These are phyloP conservation scores for Talaromyces islandicus DNA, from an alignment of 2,329 filamentous ascomycete species.

Conservation along the genomic window DNA sequence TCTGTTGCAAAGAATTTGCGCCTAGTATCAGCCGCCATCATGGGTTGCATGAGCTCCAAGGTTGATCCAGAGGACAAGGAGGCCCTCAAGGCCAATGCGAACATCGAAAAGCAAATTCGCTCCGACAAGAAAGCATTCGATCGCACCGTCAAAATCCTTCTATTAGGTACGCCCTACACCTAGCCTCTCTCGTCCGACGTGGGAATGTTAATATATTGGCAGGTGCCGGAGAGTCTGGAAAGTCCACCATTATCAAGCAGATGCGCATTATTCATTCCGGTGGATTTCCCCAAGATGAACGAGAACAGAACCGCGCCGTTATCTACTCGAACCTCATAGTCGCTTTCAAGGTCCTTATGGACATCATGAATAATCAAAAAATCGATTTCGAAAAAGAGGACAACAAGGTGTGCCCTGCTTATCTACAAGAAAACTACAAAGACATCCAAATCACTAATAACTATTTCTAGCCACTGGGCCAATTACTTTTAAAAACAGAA, in stretches of 20 bases:
- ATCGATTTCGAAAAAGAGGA: slow-evolving; percentile 72
- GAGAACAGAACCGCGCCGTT: slow-evolving; percentile 88
- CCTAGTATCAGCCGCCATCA: slow-evolving; percentile 16
- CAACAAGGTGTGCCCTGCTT: slow-evolving; percentile 59
- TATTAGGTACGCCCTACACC: slow-evolving; percentile 63
- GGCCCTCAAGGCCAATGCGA: slow-evolving; percentile 42
- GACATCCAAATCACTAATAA: slow-evolving; percentile 10
- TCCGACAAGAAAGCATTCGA: slow-evolving; percentile 81
- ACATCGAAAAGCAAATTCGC: slow-evolving; percentile 81
- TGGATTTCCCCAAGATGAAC: slow-evolving; percentile 83
- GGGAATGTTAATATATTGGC: not conserved
- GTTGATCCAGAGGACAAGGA: slow-evolving; percentile 35
- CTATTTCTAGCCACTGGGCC: slow-evolving; percentile 63
- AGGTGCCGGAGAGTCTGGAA: slow-evolving; percentile 94
- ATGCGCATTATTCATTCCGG: slow-evolving; percentile 97
- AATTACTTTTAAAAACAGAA: slow-evolving; percentile 68
- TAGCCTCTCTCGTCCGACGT: not conserved
- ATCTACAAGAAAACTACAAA: not conserved
- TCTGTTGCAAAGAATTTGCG: not conserved
- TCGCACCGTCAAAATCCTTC: slow-evolving; percentile 85
- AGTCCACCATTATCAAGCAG: slow-evolving; percentile 96
- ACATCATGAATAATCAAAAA: slow-evolving; percentile 81
- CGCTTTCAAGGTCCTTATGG: slow-evolving; percentile 82
- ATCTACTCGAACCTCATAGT: slow-evolving; percentile 94
- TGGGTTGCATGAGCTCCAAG: slow-evolving; percentile 43